Evolutionary conservation across 768 basidiomycete genomes (phyloP).

Genomic region (Roridomyces roridus): DNA sequence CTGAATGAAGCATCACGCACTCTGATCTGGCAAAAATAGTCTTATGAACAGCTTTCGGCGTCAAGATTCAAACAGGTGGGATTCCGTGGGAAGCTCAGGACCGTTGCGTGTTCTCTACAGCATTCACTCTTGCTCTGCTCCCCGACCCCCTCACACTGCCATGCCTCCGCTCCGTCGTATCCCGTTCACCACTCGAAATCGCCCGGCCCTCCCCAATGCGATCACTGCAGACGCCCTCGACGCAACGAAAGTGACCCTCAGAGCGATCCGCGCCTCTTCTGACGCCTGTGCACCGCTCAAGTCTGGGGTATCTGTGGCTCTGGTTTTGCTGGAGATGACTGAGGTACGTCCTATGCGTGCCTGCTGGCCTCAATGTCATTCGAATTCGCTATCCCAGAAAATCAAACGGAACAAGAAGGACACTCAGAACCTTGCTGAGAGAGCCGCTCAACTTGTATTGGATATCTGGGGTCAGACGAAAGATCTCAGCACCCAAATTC

Average conservation of each 20-base stretch:
- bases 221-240: too few relatives aligned
- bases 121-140: too few relatives aligned
- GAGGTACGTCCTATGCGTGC: background rate
- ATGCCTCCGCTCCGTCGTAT: background rate
- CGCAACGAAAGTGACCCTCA: background rate
- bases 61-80: too few relatives aligned
- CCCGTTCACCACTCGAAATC: too few relatives aligned
- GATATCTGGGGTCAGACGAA: constrained; percentile 10
- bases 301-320: background rate
- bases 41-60: too few relatives aligned
- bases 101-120: too few relatives aligned
- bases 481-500: background rate
- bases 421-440: background rate
- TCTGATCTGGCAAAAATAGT: too few relatives aligned
- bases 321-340: background rate
- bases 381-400: constrained; percentile 3
- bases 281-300: background rate
- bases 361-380: background rate
- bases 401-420: constrained; percentile 15
- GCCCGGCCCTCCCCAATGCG: background rate
- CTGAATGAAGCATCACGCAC: too few relatives aligned
- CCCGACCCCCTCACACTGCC: too few relatives aligned
- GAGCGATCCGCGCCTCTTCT: background rate
- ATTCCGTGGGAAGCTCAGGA: too few relatives aligned
- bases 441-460: background rate